These are phyloP conservation scores for Pulveroboletus ravenelii DNA, from an alignment of 768 basidiomycete species.

Conservation along the genomic window DNA sequence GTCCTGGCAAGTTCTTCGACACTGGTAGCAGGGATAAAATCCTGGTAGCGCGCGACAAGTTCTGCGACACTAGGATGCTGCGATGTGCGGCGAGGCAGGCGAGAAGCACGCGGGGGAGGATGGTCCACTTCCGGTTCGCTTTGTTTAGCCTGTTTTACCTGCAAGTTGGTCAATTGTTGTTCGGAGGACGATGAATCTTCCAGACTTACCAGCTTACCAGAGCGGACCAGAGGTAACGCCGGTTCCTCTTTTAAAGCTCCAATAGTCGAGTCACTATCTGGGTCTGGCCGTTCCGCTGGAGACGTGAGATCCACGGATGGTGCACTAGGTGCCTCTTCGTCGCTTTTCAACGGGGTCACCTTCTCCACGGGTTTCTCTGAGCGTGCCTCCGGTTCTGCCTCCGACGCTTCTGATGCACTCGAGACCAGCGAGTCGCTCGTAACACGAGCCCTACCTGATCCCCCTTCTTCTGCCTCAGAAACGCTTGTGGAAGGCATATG, in stretches of 20 bases:
- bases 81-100: constrained; percentile 55
- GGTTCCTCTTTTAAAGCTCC: constrained; percentile 43
- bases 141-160: constrained; percentile 24
- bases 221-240: constrained; percentile 11
- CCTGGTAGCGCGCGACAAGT: constrained; percentile 76
- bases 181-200: neutral
- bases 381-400: constrained; percentile 46
- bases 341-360: constrained; percentile 11
- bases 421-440: constrained; percentile 57
- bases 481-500: constrained; percentile 60
- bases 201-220: constrained; percentile 25
- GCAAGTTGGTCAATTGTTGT: constrained; percentile 8
- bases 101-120: constrained; percentile 41
- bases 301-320: constrained; percentile 10
- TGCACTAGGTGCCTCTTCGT: constrained; percentile 12
- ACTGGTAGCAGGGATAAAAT: constrained; percentile 67
- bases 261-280: constrained; percentile 83
- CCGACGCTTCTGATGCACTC: constrained; percentile 70
- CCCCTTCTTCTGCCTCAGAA: constrained; percentile 70
- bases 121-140: constrained; percentile 12
- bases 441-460: constrained; percentile 39
- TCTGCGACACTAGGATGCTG: constrained; percentile 75
- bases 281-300: constrained; percentile 45
- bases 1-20: constrained; percentile 69
- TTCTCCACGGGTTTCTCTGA: constrained; percentile 22